These are phyloP conservation scores for Arabidopsis arenosa DNA, from an alignment of 345 rosid genomes.

Conservation along the genomic window DNA sequence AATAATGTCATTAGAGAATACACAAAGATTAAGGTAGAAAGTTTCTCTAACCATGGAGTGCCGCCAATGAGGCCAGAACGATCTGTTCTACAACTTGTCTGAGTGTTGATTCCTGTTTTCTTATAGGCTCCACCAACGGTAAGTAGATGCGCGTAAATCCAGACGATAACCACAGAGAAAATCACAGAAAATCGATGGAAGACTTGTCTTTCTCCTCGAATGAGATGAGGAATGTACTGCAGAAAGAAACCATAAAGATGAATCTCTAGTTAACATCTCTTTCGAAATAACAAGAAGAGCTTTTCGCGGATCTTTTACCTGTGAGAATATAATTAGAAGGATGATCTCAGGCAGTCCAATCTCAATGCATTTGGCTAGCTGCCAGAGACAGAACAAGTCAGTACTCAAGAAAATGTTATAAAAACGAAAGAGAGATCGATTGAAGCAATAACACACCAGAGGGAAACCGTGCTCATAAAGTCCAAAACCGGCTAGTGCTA, in stretches of 20 bases:
- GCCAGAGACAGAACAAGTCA: slow-evolving; percentile 35
- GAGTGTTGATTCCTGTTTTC: slow-evolving; percentile 66
- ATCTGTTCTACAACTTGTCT: slow-evolving; percentile 83
- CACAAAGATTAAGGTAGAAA: background rate
- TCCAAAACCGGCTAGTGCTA: slow-evolving; percentile 93
- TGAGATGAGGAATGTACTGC: slow-evolving; percentile 84
- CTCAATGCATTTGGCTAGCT: slow-evolving; percentile 95
- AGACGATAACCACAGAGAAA: slow-evolving; percentile 81
- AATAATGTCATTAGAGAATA: background rate
- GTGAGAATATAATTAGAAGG: slow-evolving; percentile 79
- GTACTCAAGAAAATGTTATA: background rate
- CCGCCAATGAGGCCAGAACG: slow-evolving; percentile 84
- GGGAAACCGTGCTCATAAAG: slow-evolving; percentile 95
- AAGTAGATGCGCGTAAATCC: slow-evolving; percentile 94
- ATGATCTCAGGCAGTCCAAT: slow-evolving; percentile 88
- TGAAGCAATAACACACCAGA: slow-evolving; percentile 54
- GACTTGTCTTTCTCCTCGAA: slow-evolving; percentile 63
- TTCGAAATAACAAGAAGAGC: background rate
- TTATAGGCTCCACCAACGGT: slow-evolving; percentile 95
- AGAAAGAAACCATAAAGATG: slow-evolving; percentile 10
- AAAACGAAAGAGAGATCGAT: background rate
- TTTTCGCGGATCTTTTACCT: slow-evolving; percentile 52
- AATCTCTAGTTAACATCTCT: background rate
- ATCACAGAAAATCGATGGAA: slow-evolving; percentile 88
- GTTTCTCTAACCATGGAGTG: slow-evolving; percentile 78